phyloP scores from a whole-genome alignment of 148 eudicot species.

The Fagopyrum esculentum region DNA sequence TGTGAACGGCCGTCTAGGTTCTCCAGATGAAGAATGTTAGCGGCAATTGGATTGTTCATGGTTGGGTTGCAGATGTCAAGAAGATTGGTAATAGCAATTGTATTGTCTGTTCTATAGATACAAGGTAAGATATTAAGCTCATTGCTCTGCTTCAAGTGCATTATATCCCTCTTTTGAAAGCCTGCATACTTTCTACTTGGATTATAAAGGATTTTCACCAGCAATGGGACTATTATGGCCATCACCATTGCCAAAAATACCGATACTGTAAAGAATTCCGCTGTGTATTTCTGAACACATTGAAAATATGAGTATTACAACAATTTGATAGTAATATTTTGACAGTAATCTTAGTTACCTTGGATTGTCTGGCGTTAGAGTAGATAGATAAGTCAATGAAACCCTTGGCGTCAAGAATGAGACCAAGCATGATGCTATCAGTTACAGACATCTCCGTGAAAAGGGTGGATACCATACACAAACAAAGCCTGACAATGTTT shows the following conservation, averaged over 20 bases:
- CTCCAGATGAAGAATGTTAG: constrained; percentile 30
- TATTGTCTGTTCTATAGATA: constrained; percentile 26
- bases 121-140: constrained; percentile 26
- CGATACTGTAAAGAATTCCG: constrained; percentile 15
- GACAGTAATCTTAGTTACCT: neutral
- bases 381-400: neutral
- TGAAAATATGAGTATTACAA: neutral
- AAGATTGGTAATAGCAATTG: constrained; percentile 24
- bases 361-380: neutral
- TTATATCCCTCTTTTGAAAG: constrained; percentile 27
- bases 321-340: neutral
- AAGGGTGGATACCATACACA: neutral
- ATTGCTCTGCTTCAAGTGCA: constrained; percentile 17
- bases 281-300: constrained; percentile 15
- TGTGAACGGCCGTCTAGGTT: constrained; percentile 27
- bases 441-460: neutral
- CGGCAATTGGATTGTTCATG: constrained; percentile 19
- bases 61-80: constrained; percentile 17
- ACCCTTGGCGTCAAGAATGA: neutral
- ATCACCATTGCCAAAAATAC: constrained; percentile 11
- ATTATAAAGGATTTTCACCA: constrained; percentile 23
- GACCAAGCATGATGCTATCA: neutral
- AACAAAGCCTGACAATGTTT: neutral
- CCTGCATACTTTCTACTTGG: constrained; percentile 34
- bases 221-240: constrained; percentile 15